Base-by-base conservation (phyloP, 805 yeast species). In the Torulaspora maleeae region DNA sequence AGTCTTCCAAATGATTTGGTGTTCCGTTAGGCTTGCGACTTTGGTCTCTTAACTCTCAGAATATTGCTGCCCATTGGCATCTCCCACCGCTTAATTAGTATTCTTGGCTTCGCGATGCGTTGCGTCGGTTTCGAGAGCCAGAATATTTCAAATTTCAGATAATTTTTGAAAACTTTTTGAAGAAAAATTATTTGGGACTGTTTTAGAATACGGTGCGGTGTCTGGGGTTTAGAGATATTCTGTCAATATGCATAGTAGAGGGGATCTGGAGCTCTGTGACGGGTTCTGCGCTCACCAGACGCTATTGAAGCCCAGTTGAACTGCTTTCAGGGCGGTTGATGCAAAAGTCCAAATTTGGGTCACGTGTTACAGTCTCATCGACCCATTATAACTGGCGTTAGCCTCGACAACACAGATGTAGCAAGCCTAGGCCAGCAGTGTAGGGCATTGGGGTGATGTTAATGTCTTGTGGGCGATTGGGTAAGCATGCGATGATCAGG, bases 1-100 rank as follows among this genome's bases (percentile, higher is more conserved):
- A 56, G 90, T 84, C 93, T 85, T 87, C 93, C 95, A 84, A 80
- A 69, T 61, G 71, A 71, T 63, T 73, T 73, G 77, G 77, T 72
- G 70, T 68, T 69, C 77, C 78, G 68, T 55, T 45, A 72, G 77
- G 73, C 71, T 68, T 73, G 66, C 78, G 78, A 73, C 75, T 62
- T 41, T 28, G 42, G 38, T 38, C 37, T 27, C 33, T 24, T 32
- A 22, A 5, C n/a, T 13, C 4, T 17, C 22, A 11, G 7, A 6
- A 13, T 33, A 28, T 27, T 28, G 34, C 27, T 36, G n/a, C 38
- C 25, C 16, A 28, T 22, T n/a, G 10, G 24, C 28, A 24, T 13
- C 25, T 36, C 25, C 24, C 19, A 24, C 13, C 19, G 9, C 8
- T 36, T 22, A 22, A 17, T n/a, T 24, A 16, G 38, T 33, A 12